Percentiles rank a stretch among this genome's conserved stretches.
Conservation (phyloP, 345 rosid genomes). For the Gossypium turneri region DNA sequence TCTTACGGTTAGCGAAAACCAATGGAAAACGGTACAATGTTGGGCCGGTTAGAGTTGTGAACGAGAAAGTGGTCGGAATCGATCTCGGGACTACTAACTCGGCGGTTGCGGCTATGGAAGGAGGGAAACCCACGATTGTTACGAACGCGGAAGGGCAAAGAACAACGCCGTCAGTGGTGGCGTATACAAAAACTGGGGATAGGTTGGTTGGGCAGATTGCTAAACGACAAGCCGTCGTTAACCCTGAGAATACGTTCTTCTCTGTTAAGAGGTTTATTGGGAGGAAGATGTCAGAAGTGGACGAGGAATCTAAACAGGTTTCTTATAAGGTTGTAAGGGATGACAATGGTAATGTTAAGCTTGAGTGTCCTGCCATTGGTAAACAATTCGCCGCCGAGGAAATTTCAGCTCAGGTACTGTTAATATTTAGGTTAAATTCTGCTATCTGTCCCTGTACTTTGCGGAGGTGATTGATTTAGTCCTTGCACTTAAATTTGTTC, state of each 20-base stretch:
- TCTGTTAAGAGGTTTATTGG: slow-evolving; percentile 98
- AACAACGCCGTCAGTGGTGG: slow-evolving; percentile 97
- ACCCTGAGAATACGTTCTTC: slow-evolving; percentile 95
- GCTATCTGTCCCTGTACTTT: no score
- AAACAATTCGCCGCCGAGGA: slow-evolving; percentile 96
- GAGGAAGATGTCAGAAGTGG: slow-evolving; percentile 93
- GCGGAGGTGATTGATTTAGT: no score
- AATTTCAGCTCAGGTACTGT: slow-evolving; percentile 90
- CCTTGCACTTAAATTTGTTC: no score
- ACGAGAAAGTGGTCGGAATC: slow-evolving; percentile 91
- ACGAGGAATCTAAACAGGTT: slow-evolving; percentile 93
- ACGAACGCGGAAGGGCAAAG: slow-evolving; percentile 95
- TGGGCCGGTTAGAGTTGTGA: slow-evolving; percentile 63
- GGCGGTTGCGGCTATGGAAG: slow-evolving; percentile 99
- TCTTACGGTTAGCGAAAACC: slow-evolving; percentile 32
- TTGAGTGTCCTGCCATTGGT: slow-evolving; percentile 86
- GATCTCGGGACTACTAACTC: slow-evolving; percentile 97
- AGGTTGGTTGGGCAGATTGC: slow-evolving; percentile 96
- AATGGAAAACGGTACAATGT: slow-evolving; percentile 30
- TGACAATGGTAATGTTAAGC: slow-evolving; percentile 89
- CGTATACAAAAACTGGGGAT: slow-evolving; percentile 84
- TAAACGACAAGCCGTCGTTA: slow-evolving; percentile 90
- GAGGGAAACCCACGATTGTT: slow-evolving; percentile 95
- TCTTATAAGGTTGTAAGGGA: slow-evolving; percentile 80
- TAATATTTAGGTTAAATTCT: not conserved